phyloP scores from a whole-genome alignment of 2,329 filamentous ascomycete genomes.

The Talaromyces sp. region DNA sequence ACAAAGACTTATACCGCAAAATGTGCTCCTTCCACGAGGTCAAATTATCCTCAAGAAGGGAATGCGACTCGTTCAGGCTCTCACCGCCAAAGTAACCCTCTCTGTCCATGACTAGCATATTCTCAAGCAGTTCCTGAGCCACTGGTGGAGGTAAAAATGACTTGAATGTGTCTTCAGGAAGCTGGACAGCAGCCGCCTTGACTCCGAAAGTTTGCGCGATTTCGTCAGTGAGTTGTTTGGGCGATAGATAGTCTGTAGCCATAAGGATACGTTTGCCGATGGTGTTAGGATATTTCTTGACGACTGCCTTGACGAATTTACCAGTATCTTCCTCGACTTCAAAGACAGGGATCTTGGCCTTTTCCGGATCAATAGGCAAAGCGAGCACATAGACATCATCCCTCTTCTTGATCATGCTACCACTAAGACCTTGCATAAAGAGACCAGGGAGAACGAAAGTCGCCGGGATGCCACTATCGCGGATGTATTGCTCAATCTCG shows the following conservation, averaged over 20 bases:
- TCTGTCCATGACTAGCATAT: conserved; percentile 49
- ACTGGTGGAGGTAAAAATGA: conserved; percentile 31
- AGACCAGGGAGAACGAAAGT: conserved; percentile 17
- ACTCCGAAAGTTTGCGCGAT: conserved; percentile 42
- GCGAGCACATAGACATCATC: conserved; percentile 15
- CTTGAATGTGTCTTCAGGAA: conserved; percentile 45
- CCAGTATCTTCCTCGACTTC: conserved; percentile 17
- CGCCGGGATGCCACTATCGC: conserved; percentile 27
- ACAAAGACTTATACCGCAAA: not conserved
- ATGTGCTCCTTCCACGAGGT: conserved; percentile 10
- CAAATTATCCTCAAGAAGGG: not conserved
- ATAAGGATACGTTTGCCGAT: conserved; percentile 43
- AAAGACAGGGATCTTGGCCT: conserved; percentile 18
- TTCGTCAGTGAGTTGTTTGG: conserved; percentile 38
- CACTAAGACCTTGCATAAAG: conserved; percentile 23
- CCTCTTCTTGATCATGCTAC: conserved; percentile 5
- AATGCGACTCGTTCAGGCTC: not conserved
- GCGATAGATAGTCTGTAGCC: conserved; percentile 44
- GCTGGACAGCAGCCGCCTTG: conserved; percentile 34
- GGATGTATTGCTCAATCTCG: conserved; percentile 51
- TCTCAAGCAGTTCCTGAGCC: conserved; percentile 51
- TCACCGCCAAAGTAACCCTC: conserved; percentile 52
- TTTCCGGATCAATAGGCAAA: conserved; percentile 18
- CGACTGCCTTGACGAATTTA: conserved; percentile 29
- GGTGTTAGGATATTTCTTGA: conserved; percentile 35